Conservation (phyloP, 805 yeast species). For the Suhomyces tanzawaensis region DNA sequence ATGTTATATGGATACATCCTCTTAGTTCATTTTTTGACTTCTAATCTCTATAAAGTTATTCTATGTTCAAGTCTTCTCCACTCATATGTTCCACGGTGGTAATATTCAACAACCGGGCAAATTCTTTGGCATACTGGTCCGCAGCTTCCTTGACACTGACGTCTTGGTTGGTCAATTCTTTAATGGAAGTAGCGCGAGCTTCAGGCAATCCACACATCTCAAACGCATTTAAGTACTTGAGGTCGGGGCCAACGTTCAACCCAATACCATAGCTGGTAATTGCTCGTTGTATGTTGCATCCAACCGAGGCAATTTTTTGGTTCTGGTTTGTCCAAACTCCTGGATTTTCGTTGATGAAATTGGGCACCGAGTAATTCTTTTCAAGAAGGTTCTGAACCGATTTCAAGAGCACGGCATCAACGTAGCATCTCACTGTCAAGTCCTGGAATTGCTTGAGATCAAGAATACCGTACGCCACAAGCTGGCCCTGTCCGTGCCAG, state of each 20-base stretch:
- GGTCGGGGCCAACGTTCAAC: slow-evolving; percentile 72
- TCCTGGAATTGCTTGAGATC: slow-evolving; percentile 58
- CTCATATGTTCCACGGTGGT: slow-evolving; percentile 34
- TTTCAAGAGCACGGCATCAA: slow-evolving; percentile 56
- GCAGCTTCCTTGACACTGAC: slow-evolving; percentile 24
- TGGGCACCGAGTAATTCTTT: slow-evolving; percentile 39
- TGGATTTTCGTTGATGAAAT: slow-evolving; percentile 63
- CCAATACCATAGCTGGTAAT: slow-evolving; percentile 90
- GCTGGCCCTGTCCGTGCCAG: slow-evolving; percentile 95
- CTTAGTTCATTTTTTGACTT: no score
- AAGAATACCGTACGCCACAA: slow-evolving; percentile 75
- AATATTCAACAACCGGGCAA: slow-evolving; percentile 34
- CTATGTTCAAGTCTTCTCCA: slow-evolving; percentile 25
- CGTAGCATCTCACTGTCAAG: slow-evolving; percentile 63
- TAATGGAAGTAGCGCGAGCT: slow-evolving; percentile 39
- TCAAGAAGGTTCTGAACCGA: slow-evolving; percentile 50
- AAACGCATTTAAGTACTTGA: slow-evolving; percentile 64
- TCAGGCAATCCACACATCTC: slow-evolving; percentile 84
- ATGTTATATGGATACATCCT: no score
- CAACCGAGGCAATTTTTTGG: slow-evolving; percentile 82
- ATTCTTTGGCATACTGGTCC: slow-evolving; percentile 32
- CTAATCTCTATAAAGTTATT: no score
- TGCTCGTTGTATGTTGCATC: slow-evolving; percentile 79
- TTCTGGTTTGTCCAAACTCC: slow-evolving; percentile 76
- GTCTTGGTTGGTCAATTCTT: slow-evolving; percentile 14